Evolutionary conservation across 169 alveolate genomes (phyloP).

Genomic region (Pseudocohnilembus persalinus): DNA sequence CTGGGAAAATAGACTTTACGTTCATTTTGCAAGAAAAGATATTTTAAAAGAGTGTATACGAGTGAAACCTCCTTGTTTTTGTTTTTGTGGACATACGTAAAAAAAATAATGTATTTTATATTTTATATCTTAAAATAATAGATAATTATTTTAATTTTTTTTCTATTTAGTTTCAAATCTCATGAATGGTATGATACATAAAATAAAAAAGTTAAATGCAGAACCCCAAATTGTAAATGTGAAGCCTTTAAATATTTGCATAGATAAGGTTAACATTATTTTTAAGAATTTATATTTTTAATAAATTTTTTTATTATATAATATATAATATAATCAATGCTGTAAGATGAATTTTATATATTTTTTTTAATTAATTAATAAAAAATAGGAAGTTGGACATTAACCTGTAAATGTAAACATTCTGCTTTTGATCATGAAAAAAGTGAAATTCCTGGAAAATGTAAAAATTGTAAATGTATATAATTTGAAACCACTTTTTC

Average conservation of each 20-base stretch:
- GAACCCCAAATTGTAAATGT: conserved; percentile 6
- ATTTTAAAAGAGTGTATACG: conserved; percentile 12
- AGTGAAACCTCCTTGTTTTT: conserved; percentile 12
- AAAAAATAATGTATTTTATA: too few species aligned
- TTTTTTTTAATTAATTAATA: too few species aligned
- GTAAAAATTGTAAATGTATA: conserved; percentile 70
- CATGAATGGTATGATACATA: conserved; percentile 20
- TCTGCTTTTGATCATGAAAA: conserved; percentile 65
- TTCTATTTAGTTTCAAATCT: background rate
- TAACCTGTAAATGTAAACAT: conserved; percentile 75
- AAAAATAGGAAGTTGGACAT: conserved; percentile 60
- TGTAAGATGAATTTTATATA: too few species aligned
- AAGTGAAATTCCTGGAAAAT: conserved; percentile 57
- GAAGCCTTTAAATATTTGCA: background rate
- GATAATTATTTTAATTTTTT: too few species aligned
- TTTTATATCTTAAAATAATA: background rate
- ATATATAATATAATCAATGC: too few species aligned
- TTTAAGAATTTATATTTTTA: too few species aligned
- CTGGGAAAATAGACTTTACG: conserved; percentile 22
- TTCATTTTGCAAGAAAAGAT: conserved; percentile 21
- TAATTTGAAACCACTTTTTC: conserved; percentile 67
- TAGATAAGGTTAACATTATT: background rate
- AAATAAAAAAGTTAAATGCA: conserved; percentile 11
- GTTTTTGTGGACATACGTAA: conserved; percentile 24
- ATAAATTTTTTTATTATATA: too few species aligned